Conservation (phyloP, 148 eudicot genomes). For the Rhododendron vialii region DNA sequence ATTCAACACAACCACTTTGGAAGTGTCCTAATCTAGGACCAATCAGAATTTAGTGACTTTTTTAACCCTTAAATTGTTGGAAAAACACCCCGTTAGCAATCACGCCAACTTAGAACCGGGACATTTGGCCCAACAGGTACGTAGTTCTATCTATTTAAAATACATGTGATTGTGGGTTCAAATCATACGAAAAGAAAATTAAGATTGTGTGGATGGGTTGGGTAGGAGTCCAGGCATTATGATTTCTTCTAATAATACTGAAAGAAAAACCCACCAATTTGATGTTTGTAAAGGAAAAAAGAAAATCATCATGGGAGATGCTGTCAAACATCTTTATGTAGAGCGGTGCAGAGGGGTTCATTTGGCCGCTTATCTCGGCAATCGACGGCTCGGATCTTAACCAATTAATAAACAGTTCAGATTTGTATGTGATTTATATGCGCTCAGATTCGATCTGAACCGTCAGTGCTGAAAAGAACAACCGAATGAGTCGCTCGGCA, state of each 20-base stretch:
- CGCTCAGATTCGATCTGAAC: no score
- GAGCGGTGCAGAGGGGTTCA: rapidly evolving
- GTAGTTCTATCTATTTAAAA: neutral
- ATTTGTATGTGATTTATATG: no score
- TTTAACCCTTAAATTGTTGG: neutral
- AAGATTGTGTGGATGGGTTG: neutral
- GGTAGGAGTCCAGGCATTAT: neutral
- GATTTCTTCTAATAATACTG: no score
- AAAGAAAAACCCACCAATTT: no score
- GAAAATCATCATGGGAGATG: no score
- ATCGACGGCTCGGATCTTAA: no score
- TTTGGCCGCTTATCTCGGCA: no score
- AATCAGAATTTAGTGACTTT: neutral
- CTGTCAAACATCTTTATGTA: no score
- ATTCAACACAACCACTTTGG: neutral
- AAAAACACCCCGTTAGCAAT: neutral
- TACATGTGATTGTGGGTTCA: neutral
- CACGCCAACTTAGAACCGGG: neutral
- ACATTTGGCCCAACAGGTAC: neutral
- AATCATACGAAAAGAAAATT: neutral
- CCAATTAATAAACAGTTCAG: no score
- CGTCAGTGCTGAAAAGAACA: rapidly evolving
- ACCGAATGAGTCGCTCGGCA: no score
- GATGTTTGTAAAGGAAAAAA: no score
- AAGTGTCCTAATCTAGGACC: neutral